Percentiles rank a stretch among this genome's conserved stretches.
Conservation (phyloP, 1,284 basidiomycete genomes). For the Bondarzewia mesenterica region DNA sequence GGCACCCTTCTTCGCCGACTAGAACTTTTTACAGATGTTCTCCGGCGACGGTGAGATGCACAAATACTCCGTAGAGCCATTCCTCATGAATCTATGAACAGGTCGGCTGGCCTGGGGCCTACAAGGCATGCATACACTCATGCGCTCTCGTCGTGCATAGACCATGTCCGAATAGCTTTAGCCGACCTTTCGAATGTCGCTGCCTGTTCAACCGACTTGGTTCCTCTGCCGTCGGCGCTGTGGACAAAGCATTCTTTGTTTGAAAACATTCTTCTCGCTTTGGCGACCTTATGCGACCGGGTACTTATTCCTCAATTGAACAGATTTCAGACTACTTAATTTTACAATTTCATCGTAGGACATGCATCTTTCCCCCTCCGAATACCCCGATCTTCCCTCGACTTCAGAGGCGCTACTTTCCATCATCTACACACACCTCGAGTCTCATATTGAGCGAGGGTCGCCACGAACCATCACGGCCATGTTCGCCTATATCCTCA, state of each 20-base stretch:
- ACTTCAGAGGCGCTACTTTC: slow-evolving; percentile 45
- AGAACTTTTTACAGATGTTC: slow-evolving; percentile 38
- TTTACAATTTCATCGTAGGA: slow-evolving; percentile 25
- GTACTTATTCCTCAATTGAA: slow-evolving; percentile 28
- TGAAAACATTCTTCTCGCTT: slow-evolving; percentile 40
- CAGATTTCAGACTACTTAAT: no score
- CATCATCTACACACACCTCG: slow-evolving; percentile 40
- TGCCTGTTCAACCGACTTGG: slow-evolving; percentile 16
- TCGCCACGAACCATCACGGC: slow-evolving; percentile 39
- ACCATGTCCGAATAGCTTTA: slow-evolving; percentile 38
- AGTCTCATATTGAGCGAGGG: slow-evolving; percentile 40
- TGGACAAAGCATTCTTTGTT: slow-evolving; percentile 46
- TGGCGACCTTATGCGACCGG: slow-evolving; percentile 46
- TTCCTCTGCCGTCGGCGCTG: slow-evolving; percentile 30
- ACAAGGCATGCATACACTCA: slow-evolving; percentile 60
- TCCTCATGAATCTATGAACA: not conserved
- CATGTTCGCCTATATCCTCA: slow-evolving; percentile 55
- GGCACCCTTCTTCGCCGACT: slow-evolving; percentile 59
- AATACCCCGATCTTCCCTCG: slow-evolving; percentile 34
- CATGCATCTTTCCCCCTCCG: slow-evolving; percentile 26
- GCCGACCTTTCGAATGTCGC: slow-evolving; percentile 22
- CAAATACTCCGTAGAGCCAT: not conserved
- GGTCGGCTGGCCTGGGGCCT: slow-evolving; percentile 33
- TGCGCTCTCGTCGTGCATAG: slow-evolving; percentile 46
- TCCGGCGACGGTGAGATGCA: slow-evolving; percentile 35